Evolutionary conservation across 306 rosid genomes (phyloP), one percentile per base, ranked within the genome.

Genomic region (Cyamopsis tetragonoloba): DNA sequence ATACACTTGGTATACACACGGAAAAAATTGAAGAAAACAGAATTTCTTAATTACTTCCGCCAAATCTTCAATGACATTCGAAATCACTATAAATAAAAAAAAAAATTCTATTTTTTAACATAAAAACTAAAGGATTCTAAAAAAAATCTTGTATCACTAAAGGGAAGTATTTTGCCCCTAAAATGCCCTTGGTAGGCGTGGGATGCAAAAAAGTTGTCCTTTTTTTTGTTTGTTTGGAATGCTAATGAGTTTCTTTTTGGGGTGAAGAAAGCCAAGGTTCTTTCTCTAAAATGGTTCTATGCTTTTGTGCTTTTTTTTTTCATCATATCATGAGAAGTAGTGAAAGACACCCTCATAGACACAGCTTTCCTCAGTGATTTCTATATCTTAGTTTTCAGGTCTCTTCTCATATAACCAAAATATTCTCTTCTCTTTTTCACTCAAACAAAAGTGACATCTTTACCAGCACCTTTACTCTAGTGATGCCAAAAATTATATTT

Each of bases 171-270:
- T 31, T 26, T 10, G 19, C 1, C 18, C 55, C 51, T 2, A 61
- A 27, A 76, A 69, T 53, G 44, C 67, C 77, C 61, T 48, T 62
- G 71, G 1, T 49, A 71, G 86, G 91, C 89, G 95, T 85, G 96
- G 89, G 81, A 71, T 64, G 81, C 78, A 79, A 71, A 83, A 39
- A 77, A 70, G 77, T 37, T 44, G 2, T 60, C 19, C 17, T 46
- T 68, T 72, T 80, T 7, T 30, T 56, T 56, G 62, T 15, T 31
- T 60, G 59, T 50, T 39, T 67, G 68, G 82, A 79, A 47, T 59
- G 47, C 28, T 28, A n/a, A n/a, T 64, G 34, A 6, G 10, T 63
- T 66, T 31, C 56, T 37, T 64, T 79, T 39, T 34, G 58, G 62
- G 43, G 3, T 53, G 58, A 55, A 71, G 69, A 88, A 81, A 76